These are phyloP conservation scores for Aspergillus oerlinghausenensis DNA, from an alignment of 2,329 filamentous ascomycete species.

Conservation along the genomic window DNA sequence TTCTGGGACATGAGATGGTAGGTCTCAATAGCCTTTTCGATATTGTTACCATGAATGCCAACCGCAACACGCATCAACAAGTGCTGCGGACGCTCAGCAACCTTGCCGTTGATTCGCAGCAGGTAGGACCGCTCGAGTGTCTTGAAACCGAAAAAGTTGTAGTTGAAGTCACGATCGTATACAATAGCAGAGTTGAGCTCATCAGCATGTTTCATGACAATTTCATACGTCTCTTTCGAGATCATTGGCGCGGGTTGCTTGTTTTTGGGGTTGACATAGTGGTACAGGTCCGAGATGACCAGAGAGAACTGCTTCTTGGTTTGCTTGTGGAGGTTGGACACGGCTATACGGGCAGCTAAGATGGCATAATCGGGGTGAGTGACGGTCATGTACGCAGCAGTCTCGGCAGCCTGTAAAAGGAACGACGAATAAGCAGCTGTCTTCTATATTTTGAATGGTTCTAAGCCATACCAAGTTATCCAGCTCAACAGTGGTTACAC, in stretches of 20 bases:
- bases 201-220: constrained; percentile 90
- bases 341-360: constrained; percentile 94
- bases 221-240: constrained; percentile 82
- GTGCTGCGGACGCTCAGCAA: constrained; percentile 95
- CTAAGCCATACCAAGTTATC: constrained; percentile 77
- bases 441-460: background rate
- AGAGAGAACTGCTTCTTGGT: constrained; percentile 99
- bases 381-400: constrained; percentile 98
- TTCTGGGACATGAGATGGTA: constrained; percentile 99
- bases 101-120: constrained; percentile 89
- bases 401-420: constrained; percentile 77
- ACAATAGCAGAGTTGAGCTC: constrained; percentile 98
- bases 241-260: constrained; percentile 85
- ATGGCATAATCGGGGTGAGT: constrained; percentile 99
- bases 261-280: constrained; percentile 96
- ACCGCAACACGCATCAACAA: constrained; percentile 99
- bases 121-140: constrained; percentile 97
- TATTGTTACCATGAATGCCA: constrained; percentile 90
- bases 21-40: constrained; percentile 92
- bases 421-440: constrained; percentile 13
- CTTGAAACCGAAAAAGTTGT: constrained; percentile 99
- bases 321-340: constrained; percentile 99
- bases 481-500: constrained; percentile 92
- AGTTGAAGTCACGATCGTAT: constrained; percentile 99
- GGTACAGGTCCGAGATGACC: constrained; percentile 86